Evolutionary conservation across 768 basidiomycete species (phyloP).

Genomic region (Auricularia auricula-judae): DNA sequence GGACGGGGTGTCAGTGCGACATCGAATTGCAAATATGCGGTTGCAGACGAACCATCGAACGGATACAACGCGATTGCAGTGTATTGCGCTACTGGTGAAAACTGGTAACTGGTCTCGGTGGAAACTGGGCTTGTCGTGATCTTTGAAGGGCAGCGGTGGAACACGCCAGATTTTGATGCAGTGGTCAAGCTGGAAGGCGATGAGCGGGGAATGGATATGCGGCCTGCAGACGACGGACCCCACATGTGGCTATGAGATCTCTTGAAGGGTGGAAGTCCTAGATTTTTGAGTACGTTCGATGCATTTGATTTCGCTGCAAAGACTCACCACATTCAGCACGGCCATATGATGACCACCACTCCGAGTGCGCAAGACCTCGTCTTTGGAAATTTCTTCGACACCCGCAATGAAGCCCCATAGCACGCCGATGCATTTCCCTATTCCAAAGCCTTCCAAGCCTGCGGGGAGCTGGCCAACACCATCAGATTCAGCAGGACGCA

Average conservation of each 20-base stretch:
- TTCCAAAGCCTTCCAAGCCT: conserved; percentile 49
- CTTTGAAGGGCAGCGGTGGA: conserved; percentile 20
- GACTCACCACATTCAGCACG: conserved; percentile 47
- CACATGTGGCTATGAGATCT: conserved; percentile 67
- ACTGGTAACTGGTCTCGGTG: conserved; percentile 65
- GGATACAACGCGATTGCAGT: conserved; percentile 53
- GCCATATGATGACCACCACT: conserved; percentile 66
- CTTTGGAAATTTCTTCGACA: background rate
- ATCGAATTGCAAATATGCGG: background rate
- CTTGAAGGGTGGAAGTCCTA: conserved; percentile 59
- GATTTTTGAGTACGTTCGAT: background rate
- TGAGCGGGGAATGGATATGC: too few species aligned
- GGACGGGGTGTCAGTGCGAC: background rate
- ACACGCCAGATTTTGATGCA: conserved; percentile 67
- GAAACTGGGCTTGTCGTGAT: conserved; percentile 11
- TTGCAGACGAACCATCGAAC: conserved; percentile 41
- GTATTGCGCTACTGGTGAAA: conserved; percentile 56
- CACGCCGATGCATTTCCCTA: conserved; percentile 48
- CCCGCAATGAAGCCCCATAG: conserved; percentile 41
- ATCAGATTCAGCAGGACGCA: conserved; percentile 14
- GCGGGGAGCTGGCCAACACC: background rate
- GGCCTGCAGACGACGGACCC: conserved; percentile 33
- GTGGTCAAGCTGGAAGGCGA: conserved; percentile 47
- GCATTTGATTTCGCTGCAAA: conserved; percentile 9
- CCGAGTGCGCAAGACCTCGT: conserved; percentile 14